These are phyloP conservation scores for Hypoxylon lienhwacheense DNA, from an alignment of 495 filamentous ascomycete genomes.

Conservation along the genomic window DNA sequence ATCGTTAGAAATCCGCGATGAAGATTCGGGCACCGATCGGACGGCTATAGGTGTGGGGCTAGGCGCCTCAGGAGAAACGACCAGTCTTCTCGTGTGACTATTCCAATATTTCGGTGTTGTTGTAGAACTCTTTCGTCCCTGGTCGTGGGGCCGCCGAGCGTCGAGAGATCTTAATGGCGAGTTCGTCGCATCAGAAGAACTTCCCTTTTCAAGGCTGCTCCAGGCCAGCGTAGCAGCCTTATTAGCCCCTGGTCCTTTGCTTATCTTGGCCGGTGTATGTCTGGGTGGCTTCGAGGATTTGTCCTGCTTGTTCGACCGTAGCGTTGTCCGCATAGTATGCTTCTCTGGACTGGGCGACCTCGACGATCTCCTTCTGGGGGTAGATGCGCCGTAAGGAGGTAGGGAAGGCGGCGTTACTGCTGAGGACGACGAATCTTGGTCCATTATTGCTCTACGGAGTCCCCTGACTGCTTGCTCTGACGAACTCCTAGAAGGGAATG, in stretches of 20 bases:
- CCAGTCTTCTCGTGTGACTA: constrained; percentile 48
- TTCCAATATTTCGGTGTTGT: constrained; percentile 44
- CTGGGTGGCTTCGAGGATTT: constrained; percentile 58
- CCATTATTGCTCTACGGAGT: constrained; percentile 30
- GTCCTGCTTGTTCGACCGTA: constrained; percentile 65
- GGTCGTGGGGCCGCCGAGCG: constrained; percentile 22
- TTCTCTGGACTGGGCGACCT: constrained; percentile 82
- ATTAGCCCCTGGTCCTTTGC: constrained; percentile 61
- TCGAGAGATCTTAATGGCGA: constrained; percentile 19
- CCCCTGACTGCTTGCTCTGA: constrained; percentile 51
- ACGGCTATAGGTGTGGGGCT: constrained; percentile 24
- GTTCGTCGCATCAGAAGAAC: constrained; percentile 18
- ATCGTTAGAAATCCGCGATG: constrained; percentile 33
- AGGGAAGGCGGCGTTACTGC: constrained; percentile 36
- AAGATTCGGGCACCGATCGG: constrained; percentile 29
- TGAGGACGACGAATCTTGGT: constrained; percentile 40
- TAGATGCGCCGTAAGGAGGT: constrained; percentile 29
- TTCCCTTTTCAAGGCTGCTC: constrained; percentile 50
- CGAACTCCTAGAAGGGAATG: constrained; percentile 52
- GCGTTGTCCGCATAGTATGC: constrained; percentile 78
- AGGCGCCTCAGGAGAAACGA: constrained; percentile 34
- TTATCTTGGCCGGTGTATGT: constrained; percentile 29
- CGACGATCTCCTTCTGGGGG: constrained; percentile 48
- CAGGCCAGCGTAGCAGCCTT: constrained; percentile 90
- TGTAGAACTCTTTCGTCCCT: constrained; percentile 35